These are phyloP conservation scores for Coemansia reversa DNA, from an alignment of 192 early-diverging fungal genomes.

Conservation along the genomic window DNA sequence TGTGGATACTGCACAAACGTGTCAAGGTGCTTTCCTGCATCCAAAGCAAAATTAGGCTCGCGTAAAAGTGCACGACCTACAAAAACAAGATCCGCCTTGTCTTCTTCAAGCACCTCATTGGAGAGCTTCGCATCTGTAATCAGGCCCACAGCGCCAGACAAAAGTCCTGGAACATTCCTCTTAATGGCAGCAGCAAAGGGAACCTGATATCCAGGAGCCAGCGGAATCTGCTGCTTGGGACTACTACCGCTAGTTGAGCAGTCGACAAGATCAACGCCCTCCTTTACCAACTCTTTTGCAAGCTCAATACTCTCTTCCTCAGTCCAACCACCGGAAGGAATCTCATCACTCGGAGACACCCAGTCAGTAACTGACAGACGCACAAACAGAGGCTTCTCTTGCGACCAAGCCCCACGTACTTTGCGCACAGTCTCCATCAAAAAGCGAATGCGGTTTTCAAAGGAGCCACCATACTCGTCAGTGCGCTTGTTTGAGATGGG, in stretches of 20 bases:
- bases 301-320: slow-evolving; percentile 71
- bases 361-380: slow-evolving; percentile 81
- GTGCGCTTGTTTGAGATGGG: slow-evolving; percentile 82
- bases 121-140: slow-evolving; percentile 69
- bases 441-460: slow-evolving; percentile 84
- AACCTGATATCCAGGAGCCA: slow-evolving; percentile 64
- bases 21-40: slow-evolving; percentile 66
- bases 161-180: slow-evolving; percentile 57
- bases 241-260: slow-evolving; percentile 75
- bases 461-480: slow-evolving; percentile 87
- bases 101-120: slow-evolving; percentile 62
- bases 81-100: slow-evolving; percentile 73
- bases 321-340: slow-evolving; percentile 64
- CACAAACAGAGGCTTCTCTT: slow-evolving; percentile 79
- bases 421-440: slow-evolving; percentile 65
- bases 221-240: slow-evolving; percentile 54
- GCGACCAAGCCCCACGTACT: slow-evolving; percentile 72
- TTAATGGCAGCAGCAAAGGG: slow-evolving; percentile 67
- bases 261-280: slow-evolving; percentile 88
- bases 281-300: slow-evolving; percentile 52
- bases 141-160: slow-evolving; percentile 66
- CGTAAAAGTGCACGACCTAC: slow-evolving; percentile 70
- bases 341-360: slow-evolving; percentile 49
- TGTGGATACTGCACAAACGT: slow-evolving; percentile 61
- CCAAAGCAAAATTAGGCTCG: slow-evolving; percentile 66